These are phyloP conservation scores for Psidium guajava DNA, from an alignment of 345 rosid species.

Conservation along the genomic window DNA sequence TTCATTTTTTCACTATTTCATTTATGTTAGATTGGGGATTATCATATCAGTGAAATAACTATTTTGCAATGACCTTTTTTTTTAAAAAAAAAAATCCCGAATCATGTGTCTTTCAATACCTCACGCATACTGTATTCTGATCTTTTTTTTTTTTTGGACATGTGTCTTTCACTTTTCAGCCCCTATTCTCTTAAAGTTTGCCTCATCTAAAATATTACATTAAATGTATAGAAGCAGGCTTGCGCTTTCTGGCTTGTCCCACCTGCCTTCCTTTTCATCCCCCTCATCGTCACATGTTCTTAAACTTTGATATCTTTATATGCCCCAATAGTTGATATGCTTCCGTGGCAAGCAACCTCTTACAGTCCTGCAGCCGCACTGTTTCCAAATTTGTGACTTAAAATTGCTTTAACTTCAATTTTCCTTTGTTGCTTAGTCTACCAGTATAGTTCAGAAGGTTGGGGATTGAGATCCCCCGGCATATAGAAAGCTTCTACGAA, in stretches of 20 bases:
- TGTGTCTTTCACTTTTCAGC: background rate
- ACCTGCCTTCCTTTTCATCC: background rate
- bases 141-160: background rate
- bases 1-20: background rate
- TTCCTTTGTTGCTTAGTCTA: background rate
- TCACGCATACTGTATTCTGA: background rate
- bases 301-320: background rate
- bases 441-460: background rate
- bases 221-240: background rate
- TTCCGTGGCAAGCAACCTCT: background rate
- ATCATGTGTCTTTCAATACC: background rate
- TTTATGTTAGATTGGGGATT: background rate
- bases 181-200: background rate
- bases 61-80: no score
- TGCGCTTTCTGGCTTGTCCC: background rate
- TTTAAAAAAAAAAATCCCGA: no score
- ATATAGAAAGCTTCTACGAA: background rate
- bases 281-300: background rate
- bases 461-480: background rate
- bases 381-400: background rate
- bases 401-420: background rate
- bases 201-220: background rate
- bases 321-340: background rate
- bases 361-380: background rate
- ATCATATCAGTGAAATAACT: background rate